These are phyloP conservation scores for Byssothecium circinans DNA, from an alignment of 2,329 filamentous ascomycete genomes.

Conservation along the genomic window DNA sequence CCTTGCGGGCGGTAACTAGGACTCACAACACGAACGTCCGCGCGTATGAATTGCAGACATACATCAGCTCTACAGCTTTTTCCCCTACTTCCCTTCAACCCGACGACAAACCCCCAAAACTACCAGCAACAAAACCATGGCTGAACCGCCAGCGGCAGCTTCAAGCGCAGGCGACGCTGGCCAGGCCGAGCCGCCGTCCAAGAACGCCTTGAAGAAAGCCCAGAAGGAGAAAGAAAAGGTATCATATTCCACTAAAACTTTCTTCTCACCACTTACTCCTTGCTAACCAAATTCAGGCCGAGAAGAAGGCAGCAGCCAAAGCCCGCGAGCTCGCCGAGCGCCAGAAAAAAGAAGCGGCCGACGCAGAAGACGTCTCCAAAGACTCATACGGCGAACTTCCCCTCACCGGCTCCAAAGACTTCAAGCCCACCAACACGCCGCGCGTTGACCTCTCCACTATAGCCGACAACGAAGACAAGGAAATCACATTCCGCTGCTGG, in stretches of 20 bases:
- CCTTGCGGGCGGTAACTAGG: no score
- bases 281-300: conserved; percentile 33
- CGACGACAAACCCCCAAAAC: no score
- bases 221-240: conserved; percentile 48
- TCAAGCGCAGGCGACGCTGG: conserved; percentile 22
- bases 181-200: conserved; percentile 36
- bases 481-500: conserved; percentile 74
- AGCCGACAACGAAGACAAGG: conserved; percentile 42
- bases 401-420: conserved; percentile 57
- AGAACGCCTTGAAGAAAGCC: conserved; percentile 47
- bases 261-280: neutral
- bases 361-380: conserved; percentile 66
- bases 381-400: conserved; percentile 78
- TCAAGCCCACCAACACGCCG: conserved; percentile 56
- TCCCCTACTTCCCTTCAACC: no score
- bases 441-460: conserved; percentile 59
- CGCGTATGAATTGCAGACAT: no score
- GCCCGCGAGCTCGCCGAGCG: conserved; percentile 55
- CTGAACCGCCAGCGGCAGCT: conserved; percentile 33
- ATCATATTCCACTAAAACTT: neutral
- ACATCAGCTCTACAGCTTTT: no score
- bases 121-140: conserved; percentile 21
- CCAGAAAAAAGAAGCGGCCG: conserved; percentile 62
- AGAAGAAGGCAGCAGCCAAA: conserved; percentile 45
- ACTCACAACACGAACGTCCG: no score